These are phyloP conservation scores for Paramecium primaurelia DNA, from an alignment of 73 alveolate genomes.

Conservation along the genomic window DNA sequence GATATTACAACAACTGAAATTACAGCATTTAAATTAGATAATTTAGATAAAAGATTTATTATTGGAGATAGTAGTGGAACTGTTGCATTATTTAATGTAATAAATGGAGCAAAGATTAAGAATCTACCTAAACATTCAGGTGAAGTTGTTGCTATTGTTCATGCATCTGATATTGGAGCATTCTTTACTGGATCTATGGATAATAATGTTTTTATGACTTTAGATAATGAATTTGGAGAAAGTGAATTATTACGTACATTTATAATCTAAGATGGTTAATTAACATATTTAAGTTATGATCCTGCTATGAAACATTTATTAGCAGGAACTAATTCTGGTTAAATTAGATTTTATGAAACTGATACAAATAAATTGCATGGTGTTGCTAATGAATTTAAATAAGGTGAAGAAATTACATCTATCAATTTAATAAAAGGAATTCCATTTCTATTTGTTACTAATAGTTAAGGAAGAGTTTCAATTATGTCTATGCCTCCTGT, in stretches of 20 bases:
- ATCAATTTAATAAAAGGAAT: conserved; percentile 11
- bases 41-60: conserved; percentile 68
- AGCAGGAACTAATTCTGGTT: conserved; percentile 58
- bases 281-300: conserved; percentile 48
- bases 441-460: conserved; percentile 47
- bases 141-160: conserved; percentile 52
- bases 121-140: conserved; percentile 61
- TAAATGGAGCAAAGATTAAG: conserved; percentile 80
- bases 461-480: conserved; percentile 45
- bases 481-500: conserved; percentile 59
- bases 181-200: conserved; percentile 62
- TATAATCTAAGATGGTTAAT: conserved; percentile 23
- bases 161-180: conserved; percentile 46
- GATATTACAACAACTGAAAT: conserved; percentile 72
- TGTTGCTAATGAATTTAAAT: conserved; percentile 33
- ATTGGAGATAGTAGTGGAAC: conserved; percentile 78
- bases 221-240: conserved; percentile 63
- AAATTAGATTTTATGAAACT: conserved; percentile 50
- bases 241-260: conserved; percentile 56
- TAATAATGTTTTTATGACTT: conserved; percentile 52
- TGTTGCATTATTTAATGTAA: conserved; percentile 65
- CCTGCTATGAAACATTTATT: conserved; percentile 47
- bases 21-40: conserved; percentile 75
- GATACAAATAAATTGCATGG: conserved; percentile 60
- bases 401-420: conserved; percentile 57